Evolutionary conservation across 257 asterid species (phyloP).

Genomic region (Solanum clarkiae): DNA sequence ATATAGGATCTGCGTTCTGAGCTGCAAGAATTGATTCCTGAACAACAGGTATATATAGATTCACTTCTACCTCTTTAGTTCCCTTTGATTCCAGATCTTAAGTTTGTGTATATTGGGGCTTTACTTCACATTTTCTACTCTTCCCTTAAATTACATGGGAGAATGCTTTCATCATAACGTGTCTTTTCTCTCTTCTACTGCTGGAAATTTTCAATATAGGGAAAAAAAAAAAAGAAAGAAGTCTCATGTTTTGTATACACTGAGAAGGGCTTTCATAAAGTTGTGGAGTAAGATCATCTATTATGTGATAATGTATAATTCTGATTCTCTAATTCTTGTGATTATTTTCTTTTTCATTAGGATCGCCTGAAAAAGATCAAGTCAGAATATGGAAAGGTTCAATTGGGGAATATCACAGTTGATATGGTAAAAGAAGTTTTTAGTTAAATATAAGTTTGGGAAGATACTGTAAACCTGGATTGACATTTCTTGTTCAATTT

Average conservation of each 20-base stretch:
- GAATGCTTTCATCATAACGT: neutral
- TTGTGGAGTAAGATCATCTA: neutral
- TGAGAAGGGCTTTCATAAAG: neutral
- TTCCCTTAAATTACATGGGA: neutral
- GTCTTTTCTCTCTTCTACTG: neutral
- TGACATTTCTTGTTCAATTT: constrained; percentile 2
- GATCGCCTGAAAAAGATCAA: constrained; percentile 70
- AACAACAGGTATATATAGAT: constrained; percentile 47
- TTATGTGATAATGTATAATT: neutral
- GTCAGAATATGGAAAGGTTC: constrained; percentile 80
- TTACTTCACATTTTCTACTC: neutral
- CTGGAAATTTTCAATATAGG: neutral
- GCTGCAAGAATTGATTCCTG: constrained; percentile 79
- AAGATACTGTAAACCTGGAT: neutral
- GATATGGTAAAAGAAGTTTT: constrained; percentile 50
- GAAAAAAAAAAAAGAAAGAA: neutral
- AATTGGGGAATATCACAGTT: constrained; percentile 70
- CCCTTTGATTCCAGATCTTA: neutral
- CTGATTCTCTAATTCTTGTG: neutral
- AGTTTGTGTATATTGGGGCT: neutral
- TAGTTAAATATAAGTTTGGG: neutral
- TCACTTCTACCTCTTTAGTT: neutral
- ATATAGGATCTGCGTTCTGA: constrained; percentile 66
- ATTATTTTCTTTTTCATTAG: constrained; percentile 10
- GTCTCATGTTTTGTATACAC: neutral